Evolutionary conservation across 495 filamentous ascomycete genomes (phyloP).

Genomic region (Neurospora sp.): DNA sequence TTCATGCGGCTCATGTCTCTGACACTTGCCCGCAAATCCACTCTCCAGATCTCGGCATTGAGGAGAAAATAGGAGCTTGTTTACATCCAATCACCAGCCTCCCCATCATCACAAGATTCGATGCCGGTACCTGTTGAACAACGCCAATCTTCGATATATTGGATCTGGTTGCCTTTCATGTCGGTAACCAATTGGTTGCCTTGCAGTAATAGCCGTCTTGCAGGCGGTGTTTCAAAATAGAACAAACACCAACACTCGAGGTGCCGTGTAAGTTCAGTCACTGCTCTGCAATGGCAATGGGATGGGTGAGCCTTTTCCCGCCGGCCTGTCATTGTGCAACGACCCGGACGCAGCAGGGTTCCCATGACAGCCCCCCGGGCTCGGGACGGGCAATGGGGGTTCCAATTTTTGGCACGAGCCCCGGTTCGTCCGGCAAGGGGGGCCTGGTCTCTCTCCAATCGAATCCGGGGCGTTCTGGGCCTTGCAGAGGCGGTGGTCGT

Average conservation of each 20-base stretch:
- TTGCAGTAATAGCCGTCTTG: not conserved
- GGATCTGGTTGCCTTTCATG: not conserved
- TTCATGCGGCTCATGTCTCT: not conserved
- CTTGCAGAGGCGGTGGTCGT: not conserved
- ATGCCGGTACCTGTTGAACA: not conserved
- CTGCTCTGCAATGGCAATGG: not conserved
- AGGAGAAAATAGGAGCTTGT: not conserved
- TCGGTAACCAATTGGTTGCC: not conserved
- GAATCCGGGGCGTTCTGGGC: not conserved
- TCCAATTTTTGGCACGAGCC: not conserved
- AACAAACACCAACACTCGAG: not conserved
- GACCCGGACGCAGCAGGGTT: not conserved
- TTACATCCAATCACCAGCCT: not conserved
- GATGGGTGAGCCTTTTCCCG: not conserved
- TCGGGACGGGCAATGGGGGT: not conserved
- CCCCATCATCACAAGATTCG: not conserved
- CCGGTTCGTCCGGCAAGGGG: not conserved
- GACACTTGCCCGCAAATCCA: not conserved
- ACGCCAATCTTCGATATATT: not conserved
- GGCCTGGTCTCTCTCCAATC: not conserved
- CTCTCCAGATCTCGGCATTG: not conserved
- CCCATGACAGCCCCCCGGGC: not conserved
- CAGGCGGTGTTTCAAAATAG: not conserved
- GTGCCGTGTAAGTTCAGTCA: not conserved
- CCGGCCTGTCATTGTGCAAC: not conserved